A percentile compares a stretch with the other conserved stretches of the same genome.
Conservation (phyloP, 306 rosid genomes). For the Sesbania bispinosa region DNA sequence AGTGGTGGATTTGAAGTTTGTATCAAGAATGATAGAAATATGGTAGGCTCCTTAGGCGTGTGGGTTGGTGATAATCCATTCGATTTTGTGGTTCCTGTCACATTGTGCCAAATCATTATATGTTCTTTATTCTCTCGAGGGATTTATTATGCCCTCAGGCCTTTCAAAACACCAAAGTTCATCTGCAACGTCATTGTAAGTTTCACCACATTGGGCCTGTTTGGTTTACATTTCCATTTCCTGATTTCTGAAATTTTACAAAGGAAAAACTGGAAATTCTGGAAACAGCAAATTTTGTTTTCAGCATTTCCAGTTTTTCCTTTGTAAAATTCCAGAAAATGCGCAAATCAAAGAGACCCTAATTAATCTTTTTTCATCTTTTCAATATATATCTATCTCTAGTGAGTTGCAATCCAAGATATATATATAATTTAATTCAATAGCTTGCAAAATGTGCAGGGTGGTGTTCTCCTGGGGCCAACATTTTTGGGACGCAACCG, state of each 20-base stretch:
- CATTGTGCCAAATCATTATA: constrained; percentile 28
- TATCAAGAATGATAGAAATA: neutral
- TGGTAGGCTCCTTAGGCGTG: constrained; percentile 32
- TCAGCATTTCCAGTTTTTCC: no score
- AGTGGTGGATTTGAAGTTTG: neutral
- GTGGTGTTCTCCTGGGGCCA: constrained; percentile 40
- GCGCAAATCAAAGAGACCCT: no score
- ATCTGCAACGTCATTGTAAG: constrained; percentile 41
- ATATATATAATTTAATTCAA: neutral
- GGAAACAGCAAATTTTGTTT: no score
- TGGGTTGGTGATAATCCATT: constrained; percentile 48
- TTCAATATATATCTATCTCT: no score
- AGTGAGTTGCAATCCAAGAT: no score
- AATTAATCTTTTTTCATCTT: no score
- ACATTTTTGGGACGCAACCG: neutral
- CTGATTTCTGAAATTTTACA: no score
- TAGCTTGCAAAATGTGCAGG: neutral
- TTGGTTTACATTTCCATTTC: no score
- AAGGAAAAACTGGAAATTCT: no score
- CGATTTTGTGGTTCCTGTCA: constrained; percentile 21
- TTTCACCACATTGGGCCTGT: neutral
- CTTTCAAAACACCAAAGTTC: constrained; percentile 48
- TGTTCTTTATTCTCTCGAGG: neutral
- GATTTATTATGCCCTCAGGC: constrained; percentile 33
- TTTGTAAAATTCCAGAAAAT: no score